These are phyloP conservation scores for Atkinsonella texensis DNA, from an alignment of 2,329 filamentous ascomycete species.

Conservation along the genomic window DNA sequence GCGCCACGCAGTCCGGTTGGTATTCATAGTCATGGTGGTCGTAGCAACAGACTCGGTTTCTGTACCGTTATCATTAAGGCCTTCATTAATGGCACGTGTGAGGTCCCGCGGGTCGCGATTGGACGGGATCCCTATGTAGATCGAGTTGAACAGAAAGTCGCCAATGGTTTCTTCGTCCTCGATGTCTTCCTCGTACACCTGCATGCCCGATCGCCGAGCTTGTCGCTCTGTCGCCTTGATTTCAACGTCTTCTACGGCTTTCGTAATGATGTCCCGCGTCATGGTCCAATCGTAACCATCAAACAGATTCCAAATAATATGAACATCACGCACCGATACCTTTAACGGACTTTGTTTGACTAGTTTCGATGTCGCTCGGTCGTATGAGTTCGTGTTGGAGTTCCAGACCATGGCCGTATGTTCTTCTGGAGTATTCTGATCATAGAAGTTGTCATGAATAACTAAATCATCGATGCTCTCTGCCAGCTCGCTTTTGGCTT, in stretches of 20 bases:
- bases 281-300: slow-evolving; percentile 95
- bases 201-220: slow-evolving; percentile 42
- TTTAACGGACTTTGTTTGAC: slow-evolving; percentile 59
- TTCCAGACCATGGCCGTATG: slow-evolving; percentile 68
- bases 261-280: slow-evolving; percentile 75
- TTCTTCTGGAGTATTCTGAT: slow-evolving; percentile 44
- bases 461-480: slow-evolving; percentile 51
- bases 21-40: slow-evolving; percentile 52
- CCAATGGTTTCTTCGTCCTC: slow-evolving; percentile 81
- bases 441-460: slow-evolving; percentile 71
- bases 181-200: slow-evolving; percentile 53
- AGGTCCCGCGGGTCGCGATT: slow-evolving; percentile 78
- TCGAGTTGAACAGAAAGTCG: slow-evolving; percentile 96
- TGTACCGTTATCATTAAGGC: slow-evolving; percentile 73
- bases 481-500: slow-evolving; percentile 21
- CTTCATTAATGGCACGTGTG: slow-evolving; percentile 71
- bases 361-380: slow-evolving; percentile 48
- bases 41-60: slow-evolving; percentile 86
- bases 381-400: slow-evolving; percentile 63
- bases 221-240: slow-evolving; percentile 66
- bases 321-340: slow-evolving; percentile 71
- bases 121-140: slow-evolving; percentile 86
- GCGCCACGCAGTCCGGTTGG: slow-evolving; percentile 34
- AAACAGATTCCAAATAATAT: slow-evolving; percentile 95
- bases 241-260: slow-evolving; percentile 83